Conservation (phyloP, 2,329 filamentous ascomycete species). For the Monosporascus sp. region DNA sequence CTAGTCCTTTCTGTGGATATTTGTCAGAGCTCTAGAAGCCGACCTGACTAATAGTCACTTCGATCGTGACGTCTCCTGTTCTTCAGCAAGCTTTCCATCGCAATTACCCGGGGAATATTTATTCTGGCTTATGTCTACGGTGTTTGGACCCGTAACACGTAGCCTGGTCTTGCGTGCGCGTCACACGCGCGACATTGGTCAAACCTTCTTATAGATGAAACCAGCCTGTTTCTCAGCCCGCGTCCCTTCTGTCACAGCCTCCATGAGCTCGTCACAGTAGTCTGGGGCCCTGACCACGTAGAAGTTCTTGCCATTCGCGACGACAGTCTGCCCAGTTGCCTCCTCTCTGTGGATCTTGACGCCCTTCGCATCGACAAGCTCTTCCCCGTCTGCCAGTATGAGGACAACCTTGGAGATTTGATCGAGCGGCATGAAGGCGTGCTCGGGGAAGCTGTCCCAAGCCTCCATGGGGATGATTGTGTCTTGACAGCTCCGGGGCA, state of each 20-base stretch:
- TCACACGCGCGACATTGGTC: not conserved
- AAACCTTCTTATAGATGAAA: not conserved
- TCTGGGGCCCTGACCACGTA: constrained; percentile 1
- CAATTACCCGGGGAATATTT: too few species aligned
- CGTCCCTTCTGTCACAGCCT: not conserved
- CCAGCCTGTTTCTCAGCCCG: not conserved
- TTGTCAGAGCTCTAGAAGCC: too few species aligned
- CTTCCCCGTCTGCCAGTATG: constrained; percentile 1
- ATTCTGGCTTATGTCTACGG: too few species aligned
- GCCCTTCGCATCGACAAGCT: constrained; percentile 4
- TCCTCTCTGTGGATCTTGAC: not conserved
- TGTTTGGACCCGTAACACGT: too few species aligned
- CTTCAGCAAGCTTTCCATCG: too few species aligned
- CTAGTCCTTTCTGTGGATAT: too few species aligned
- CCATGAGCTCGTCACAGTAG: constrained; percentile 3
- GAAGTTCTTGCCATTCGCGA: constrained; percentile 4
- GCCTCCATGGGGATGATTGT: not conserved
- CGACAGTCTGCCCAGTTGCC: constrained; percentile 2
- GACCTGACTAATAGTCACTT: too few species aligned
- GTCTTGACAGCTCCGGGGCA: constrained; percentile 5
- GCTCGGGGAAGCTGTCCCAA: constrained; percentile 2
- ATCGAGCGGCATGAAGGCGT: constrained; percentile 3
- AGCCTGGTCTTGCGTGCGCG: too few species aligned
- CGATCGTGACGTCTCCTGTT: too few species aligned
- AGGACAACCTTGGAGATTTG: constrained; percentile 1